Base-by-base conservation (phyloP, 768 basidiomycete genomes). In the Podaxis mareebaensis region DNA sequence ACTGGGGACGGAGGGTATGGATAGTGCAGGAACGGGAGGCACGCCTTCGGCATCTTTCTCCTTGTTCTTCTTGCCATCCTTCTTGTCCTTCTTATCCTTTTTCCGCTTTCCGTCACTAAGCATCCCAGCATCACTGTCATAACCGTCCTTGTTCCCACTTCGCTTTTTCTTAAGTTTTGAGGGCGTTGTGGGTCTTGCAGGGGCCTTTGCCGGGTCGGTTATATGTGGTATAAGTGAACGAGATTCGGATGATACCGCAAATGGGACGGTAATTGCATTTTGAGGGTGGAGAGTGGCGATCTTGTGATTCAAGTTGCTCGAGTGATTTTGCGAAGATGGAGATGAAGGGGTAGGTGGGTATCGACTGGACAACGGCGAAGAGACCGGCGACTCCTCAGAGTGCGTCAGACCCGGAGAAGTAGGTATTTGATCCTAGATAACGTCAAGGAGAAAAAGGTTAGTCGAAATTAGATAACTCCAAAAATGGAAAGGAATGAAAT, bases 111-210 rank as follows among this genome's bases (percentile, higher is more conserved):
- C 69, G 49, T 84, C 83, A 56, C 82, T 84, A 40, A 82, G 64
- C 67, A 84, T 82, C 1, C 79, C 83, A 3, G 79, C 82, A 63
- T 85, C 84, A 64, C 81, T 83, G 52, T 85, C 84, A 66, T 85
- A 80, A 2, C 82, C 84, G 67, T 81, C 82, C 20, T 66, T 73
- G 8, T 66, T 70, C 10, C 46, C 68, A 17, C 61, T 55, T 49
- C 72, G 68, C 63, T 80, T 77, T 71, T 82, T 84, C 69, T 74
- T 79, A 44, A 80, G 67, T 64, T 81, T 84, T 12, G 57, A 64
- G 2, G 73, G 74, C 12, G 74, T 73, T 22, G 72, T 58, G 30
- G 76, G 73, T 17, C 69, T 66, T 22, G 68, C 48, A 0, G 70
- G 71, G 11, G 33, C 44, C 3, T 24, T 30, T 24, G 30, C 20